Conservation (phyloP, 2,329 filamentous ascomycete species). For the Dactylellina sp. region DNA sequence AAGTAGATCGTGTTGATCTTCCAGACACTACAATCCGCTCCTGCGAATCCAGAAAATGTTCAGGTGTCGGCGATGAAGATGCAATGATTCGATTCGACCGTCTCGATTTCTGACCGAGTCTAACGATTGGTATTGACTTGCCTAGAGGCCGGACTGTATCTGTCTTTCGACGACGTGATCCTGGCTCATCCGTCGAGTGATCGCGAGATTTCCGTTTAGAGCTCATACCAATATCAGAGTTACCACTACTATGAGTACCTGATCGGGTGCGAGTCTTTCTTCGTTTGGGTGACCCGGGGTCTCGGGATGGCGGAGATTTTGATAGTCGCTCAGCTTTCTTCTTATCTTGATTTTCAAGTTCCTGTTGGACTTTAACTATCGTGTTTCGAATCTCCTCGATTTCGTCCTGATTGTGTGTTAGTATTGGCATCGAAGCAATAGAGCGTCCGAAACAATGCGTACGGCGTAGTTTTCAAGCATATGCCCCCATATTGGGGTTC, state of each 20-base stretch:
- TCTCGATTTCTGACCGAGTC: slow-evolving; percentile 43
- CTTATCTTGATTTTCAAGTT: slow-evolving; percentile 29
- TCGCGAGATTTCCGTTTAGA: slow-evolving; percentile 52
- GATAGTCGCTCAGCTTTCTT: slow-evolving; percentile 42
- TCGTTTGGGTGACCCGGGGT: slow-evolving; percentile 1
- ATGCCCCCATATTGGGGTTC: slow-evolving; percentile 43
- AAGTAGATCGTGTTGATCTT: slow-evolving; percentile 33
- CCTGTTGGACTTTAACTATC: slow-evolving; percentile 33
- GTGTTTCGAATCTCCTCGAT: slow-evolving; percentile 36
- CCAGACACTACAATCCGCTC: slow-evolving; percentile 38
- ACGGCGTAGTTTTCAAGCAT: slow-evolving; percentile 30
- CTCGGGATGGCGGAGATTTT: not conserved
- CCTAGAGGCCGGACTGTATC: not conserved
- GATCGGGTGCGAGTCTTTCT: slow-evolving; percentile 34
- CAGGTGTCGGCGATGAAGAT: slow-evolving; percentile 16
- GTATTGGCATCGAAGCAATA: not conserved
- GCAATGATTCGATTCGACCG: slow-evolving; percentile 31
- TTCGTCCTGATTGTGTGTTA: slow-evolving; percentile 28
- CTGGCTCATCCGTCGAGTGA: slow-evolving; percentile 41
- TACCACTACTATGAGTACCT: slow-evolving; percentile 43
- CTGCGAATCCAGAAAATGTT: not conserved
- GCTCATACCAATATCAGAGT: slow-evolving; percentile 24
- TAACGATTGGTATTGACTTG: slow-evolving; percentile 19
- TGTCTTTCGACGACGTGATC: slow-evolving; percentile 40
- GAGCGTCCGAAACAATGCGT: not conserved